Conservation (phyloP, 2,329 filamentous ascomycete genomes). For the Nothomitra cinnamomea region DNA sequence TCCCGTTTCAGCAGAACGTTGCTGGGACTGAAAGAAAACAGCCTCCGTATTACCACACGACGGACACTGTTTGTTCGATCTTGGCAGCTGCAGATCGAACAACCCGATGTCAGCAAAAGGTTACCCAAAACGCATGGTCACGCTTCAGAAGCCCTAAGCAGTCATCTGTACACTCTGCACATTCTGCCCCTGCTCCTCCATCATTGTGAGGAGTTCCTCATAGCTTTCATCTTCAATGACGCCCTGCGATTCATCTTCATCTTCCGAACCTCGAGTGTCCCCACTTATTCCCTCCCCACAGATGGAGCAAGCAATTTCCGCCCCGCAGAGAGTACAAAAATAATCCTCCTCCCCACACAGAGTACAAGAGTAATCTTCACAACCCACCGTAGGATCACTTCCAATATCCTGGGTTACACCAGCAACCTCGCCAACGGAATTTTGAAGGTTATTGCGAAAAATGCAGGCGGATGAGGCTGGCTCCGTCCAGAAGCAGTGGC, state of each 20-base stretch:
- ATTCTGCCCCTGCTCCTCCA: background rate
- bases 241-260: background rate
- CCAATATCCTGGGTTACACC: conserved; percentile 95
- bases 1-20: conserved; percentile 89
- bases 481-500: conserved; percentile 85
- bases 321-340: conserved; percentile 30
- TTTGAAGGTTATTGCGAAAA: conserved; percentile 87
- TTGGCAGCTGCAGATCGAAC: conserved; percentile 56
- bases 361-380: conserved; percentile 29
- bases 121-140: background rate
- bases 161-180: background rate
- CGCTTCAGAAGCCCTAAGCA: conserved; percentile 2
- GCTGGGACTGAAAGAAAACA: conserved; percentile 97
- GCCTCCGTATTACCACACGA: conserved; percentile 74
- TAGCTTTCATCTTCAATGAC: background rate
- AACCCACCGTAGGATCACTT: conserved; percentile 96
- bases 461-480: conserved; percentile 77
- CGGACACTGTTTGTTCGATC: conserved; percentile 72
- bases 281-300: background rate
- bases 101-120: conserved; percentile 22
- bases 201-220: background rate
- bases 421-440: conserved; percentile 81
- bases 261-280: background rate
- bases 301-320: conserved; percentile 18
- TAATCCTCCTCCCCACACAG: conserved; percentile 40